A percentile compares a stretch with the other conserved stretches of the same genome.
These are phyloP conservation scores for Litchi chinensis DNA, from an alignment of 345 rosid genomes.

Conservation along the genomic window DNA sequence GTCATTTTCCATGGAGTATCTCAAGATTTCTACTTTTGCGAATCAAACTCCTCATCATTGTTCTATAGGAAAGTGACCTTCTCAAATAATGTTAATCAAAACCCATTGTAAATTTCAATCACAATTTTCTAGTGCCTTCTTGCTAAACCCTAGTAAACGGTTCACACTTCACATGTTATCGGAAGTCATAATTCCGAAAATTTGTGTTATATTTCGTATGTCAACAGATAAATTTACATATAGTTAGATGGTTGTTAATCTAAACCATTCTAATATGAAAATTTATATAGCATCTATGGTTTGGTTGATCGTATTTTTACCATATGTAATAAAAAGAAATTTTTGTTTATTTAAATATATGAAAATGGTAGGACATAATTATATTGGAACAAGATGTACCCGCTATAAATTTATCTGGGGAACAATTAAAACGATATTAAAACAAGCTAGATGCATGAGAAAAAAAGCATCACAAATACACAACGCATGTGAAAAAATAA, in stretches of 20 bases:
- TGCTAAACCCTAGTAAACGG: neutral
- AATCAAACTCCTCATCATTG: slow-evolving; percentile 43
- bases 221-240: too few relatives aligned
- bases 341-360: neutral
- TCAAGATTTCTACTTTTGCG: slow-evolving; percentile 25
- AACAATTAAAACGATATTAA: neutral
- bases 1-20: slow-evolving; percentile 45
- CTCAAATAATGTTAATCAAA: slow-evolving; percentile 10
- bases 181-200: too few relatives aligned
- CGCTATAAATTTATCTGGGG: slow-evolving; percentile 13
- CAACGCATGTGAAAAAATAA: too few relatives aligned
- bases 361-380: neutral
- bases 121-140: neutral
- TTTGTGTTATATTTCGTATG: too few relatives aligned
- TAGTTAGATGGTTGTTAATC: too few relatives aligned
- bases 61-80: slow-evolving; percentile 17
- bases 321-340: too few relatives aligned
- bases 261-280: too few relatives aligned
- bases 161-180: neutral
- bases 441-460: too few relatives aligned
- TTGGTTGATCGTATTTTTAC: too few relatives aligned
- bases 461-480: too few relatives aligned
- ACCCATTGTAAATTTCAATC: neutral
- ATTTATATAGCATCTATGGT: too few relatives aligned
- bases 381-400: too few relatives aligned